phyloP scores from a whole-genome alignment of 306 rosid genomes.

The Lathyrus tuberosus region DNA sequence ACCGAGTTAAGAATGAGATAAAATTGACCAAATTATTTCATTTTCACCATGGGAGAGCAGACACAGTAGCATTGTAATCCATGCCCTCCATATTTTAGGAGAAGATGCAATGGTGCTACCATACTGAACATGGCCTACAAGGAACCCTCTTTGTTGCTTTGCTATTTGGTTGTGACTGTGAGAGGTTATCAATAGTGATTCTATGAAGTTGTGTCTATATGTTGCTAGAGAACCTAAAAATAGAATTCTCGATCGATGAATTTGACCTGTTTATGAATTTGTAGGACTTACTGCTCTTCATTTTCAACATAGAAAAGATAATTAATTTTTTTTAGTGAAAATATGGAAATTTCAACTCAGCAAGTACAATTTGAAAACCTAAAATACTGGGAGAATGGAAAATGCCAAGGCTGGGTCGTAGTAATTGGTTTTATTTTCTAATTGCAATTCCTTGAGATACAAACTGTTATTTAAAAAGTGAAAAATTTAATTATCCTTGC shows the following conservation, averaged over 20 bases:
- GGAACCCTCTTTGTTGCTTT: not conserved
- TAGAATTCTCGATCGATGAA: not conserved
- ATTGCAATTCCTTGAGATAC: constrained; percentile 22
- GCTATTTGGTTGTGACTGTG: not conserved
- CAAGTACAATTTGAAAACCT: not conserved
- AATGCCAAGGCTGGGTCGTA: constrained; percentile 7
- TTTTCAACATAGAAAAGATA: not conserved
- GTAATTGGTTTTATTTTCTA: not conserved
- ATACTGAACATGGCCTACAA: not conserved
- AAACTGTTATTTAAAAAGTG: constrained; percentile 30
- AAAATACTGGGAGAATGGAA: not conserved
- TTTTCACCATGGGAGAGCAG: not conserved
- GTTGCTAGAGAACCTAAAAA: not conserved
- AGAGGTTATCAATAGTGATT: not conserved
- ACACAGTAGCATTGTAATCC: not conserved
- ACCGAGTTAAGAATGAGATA: not conserved
- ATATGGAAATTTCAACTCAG: not conserved
- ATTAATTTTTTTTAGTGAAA: not conserved
- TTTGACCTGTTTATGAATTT: not conserved
- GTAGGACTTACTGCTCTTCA: not conserved
- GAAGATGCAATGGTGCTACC: not conserved
- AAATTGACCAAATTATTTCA: not conserved
- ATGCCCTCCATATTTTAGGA: not conserved
- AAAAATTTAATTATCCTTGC: not conserved
- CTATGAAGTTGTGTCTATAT: not conserved